Conservation (phyloP, 352 stramenopile genomes). For the Peronospora tabacina region DNA sequence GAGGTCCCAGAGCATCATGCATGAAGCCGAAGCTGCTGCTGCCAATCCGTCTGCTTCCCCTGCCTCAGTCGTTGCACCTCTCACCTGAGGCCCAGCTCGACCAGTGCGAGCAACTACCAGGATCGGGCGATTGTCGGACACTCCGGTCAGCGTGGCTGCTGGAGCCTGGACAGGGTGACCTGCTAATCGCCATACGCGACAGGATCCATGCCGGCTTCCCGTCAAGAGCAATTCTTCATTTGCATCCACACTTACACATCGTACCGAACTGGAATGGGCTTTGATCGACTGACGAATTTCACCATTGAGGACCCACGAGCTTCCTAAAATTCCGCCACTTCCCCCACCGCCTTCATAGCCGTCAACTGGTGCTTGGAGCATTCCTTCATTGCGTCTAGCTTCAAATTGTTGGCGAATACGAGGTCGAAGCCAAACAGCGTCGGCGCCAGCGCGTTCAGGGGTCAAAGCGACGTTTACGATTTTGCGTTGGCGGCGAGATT, state of each 20-base stretch:
- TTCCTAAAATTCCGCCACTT: conserved; percentile 5
- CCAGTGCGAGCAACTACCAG: conserved; percentile 21
- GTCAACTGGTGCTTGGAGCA: conserved; percentile 15
- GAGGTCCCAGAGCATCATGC: conserved; percentile 64
- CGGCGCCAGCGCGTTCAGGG: conserved; percentile 21
- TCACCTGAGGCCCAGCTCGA: conserved; percentile 1
- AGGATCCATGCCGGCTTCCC: conserved; percentile 68
- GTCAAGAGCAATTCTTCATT: conserved; percentile 60
- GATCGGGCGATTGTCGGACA: conserved; percentile 19
- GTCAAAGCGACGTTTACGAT: conserved; percentile 15
- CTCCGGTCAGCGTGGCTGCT: conserved; percentile 8
- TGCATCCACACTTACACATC: conserved; percentile 42
- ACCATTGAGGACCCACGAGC: conserved; percentile 24
- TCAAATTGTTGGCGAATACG: conserved; percentile 26
- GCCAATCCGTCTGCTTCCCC: conserved; percentile 27
- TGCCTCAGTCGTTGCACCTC: conserved; percentile 5
- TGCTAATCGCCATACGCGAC: conserved; percentile 56
- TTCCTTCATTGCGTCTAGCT: conserved; percentile 14
- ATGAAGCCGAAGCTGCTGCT: conserved; percentile 33
- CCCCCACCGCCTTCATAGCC: conserved; percentile 17
- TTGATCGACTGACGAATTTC: conserved; percentile 54
- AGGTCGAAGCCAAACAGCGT: conserved; percentile 30
- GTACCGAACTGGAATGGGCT: conserved; percentile 55
- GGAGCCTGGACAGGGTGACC: conserved; percentile 39
- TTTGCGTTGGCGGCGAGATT: conserved; percentile 43